Conservation (phyloP, 352 stramenopile species). For the Globisporangium nunn region DNA sequence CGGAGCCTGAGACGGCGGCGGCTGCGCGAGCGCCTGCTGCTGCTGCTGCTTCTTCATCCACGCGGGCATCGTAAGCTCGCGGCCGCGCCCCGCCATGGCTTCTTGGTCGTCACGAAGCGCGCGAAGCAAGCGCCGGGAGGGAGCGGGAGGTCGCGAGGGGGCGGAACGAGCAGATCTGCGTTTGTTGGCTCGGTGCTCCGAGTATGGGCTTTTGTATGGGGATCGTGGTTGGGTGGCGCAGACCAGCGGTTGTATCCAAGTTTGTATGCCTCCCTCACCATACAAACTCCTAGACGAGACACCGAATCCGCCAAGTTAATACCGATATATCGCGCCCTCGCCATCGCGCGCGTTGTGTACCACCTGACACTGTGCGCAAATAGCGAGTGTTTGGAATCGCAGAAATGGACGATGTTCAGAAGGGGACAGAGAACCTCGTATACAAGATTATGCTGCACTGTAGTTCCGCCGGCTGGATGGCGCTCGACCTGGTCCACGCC, state of each 20-base stretch:
- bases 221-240: not conserved
- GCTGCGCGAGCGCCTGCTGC: constrained; percentile 24
- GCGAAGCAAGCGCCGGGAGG: too few species aligned
- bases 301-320: too few species aligned
- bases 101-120: not conserved
- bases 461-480: not conserved
- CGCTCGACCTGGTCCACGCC: too few species aligned
- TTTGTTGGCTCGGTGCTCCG: not conserved
- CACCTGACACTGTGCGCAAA: too few species aligned
- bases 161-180: not conserved
- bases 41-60: constrained; percentile 82
- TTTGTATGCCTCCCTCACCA: constrained; percentile 4
- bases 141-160: not conserved
- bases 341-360: too few species aligned
- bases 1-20: constrained; percentile 33
- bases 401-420: not conserved
- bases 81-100: constrained; percentile 67
- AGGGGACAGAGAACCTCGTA: not conserved
- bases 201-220: constrained; percentile 1
- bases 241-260: constrained; percentile 3
- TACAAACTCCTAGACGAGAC: not conserved
- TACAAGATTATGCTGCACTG: not conserved
- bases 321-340: too few species aligned
- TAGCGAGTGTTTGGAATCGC: too few species aligned
- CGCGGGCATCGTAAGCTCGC: constrained; percentile 78